Conservation (phyloP, 2,329 filamentous ascomycete species). For the Phialophora verrucosa region DNA sequence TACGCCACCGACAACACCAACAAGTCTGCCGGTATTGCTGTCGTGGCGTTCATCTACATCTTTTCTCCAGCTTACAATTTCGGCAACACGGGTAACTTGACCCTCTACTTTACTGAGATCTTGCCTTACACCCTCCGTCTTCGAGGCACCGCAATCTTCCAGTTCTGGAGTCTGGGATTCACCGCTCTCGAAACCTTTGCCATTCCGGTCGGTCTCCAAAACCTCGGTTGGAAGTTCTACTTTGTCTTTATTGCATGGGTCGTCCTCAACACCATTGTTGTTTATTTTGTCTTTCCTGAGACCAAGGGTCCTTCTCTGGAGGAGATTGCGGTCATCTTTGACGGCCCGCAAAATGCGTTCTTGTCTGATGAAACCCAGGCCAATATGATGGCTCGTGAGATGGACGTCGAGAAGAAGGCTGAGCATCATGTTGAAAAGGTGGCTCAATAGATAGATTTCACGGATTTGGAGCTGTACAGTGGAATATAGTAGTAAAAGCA, state of each 20-base stretch:
- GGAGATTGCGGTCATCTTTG: neutral
- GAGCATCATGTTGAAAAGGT: too few relatives aligned
- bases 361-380: too few relatives aligned
- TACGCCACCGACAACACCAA: neutral
- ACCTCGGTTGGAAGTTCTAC: neutral
- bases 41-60: neutral
- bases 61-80: neutral
- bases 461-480: too few relatives aligned
- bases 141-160: neutral
- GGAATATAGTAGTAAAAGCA: too few relatives aligned
- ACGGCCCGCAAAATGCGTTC: too few relatives aligned
- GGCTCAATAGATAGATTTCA: too few relatives aligned
- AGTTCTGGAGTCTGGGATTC: neutral
- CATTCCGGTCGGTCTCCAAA: neutral
- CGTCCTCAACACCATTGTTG: neutral
- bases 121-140: neutral
- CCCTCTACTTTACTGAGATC: neutral
- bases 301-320: neutral
- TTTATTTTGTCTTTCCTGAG: neutral
- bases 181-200: neutral
- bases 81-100: neutral
- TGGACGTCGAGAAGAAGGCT: too few relatives aligned
- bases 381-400: too few relatives aligned
- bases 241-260: neutral
- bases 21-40: neutral